Percentiles rank a stretch among this genome's conserved stretches.
phyloP scores from a whole-genome alignment of 73 alveolate species.

The Tetrahymena borealis region DNA sequence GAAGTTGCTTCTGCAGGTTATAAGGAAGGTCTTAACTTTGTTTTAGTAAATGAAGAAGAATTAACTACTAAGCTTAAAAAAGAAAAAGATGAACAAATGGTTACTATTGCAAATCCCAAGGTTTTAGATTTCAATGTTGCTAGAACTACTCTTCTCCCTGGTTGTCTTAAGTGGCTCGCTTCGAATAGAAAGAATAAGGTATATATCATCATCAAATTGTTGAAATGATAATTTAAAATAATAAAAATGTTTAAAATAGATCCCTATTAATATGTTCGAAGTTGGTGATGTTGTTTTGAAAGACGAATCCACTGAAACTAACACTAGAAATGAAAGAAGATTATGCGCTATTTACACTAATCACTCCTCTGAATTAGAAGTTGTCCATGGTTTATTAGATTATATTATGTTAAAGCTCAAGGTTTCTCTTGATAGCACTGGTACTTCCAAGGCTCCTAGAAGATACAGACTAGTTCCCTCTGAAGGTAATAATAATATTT shows the following conservation, averaged over 20 bases:
- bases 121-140: slow-evolving; percentile 78
- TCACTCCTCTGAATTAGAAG: slow-evolving; percentile 68
- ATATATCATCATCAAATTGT: background rate
- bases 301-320: slow-evolving; percentile 69
- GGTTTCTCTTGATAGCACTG: slow-evolving; percentile 10
- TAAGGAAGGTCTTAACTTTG: slow-evolving; percentile 94
- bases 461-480: slow-evolving; percentile 46
- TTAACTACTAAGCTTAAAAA: slow-evolving; percentile 58
- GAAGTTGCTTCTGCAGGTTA: slow-evolving; percentile 94
- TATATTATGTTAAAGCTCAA: slow-evolving; percentile 83
- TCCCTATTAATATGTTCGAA: slow-evolving; percentile 88
- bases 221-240: slow-evolving; percentile 5
- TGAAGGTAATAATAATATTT: slow-evolving; percentile 10
- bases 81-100: slow-evolving; percentile 52
- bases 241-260: slow-evolving; percentile 18
- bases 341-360: slow-evolving; percentile 70
- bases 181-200: slow-evolving; percentile 59
- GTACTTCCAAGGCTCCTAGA: slow-evolving; percentile 23
- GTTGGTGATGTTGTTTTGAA: slow-evolving; percentile 81
- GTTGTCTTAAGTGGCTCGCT: slow-evolving; percentile 84
- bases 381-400: slow-evolving; percentile 89
- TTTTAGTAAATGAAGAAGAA: slow-evolving; percentile 72
- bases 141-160: slow-evolving; percentile 95
- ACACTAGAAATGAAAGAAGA: slow-evolving; percentile 78
- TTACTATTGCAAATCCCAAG: slow-evolving; percentile 62